These are phyloP conservation scores for Exserohilum rostratum DNA, from an alignment of 2,329 filamentous ascomycete genomes.

Conservation along the genomic window DNA sequence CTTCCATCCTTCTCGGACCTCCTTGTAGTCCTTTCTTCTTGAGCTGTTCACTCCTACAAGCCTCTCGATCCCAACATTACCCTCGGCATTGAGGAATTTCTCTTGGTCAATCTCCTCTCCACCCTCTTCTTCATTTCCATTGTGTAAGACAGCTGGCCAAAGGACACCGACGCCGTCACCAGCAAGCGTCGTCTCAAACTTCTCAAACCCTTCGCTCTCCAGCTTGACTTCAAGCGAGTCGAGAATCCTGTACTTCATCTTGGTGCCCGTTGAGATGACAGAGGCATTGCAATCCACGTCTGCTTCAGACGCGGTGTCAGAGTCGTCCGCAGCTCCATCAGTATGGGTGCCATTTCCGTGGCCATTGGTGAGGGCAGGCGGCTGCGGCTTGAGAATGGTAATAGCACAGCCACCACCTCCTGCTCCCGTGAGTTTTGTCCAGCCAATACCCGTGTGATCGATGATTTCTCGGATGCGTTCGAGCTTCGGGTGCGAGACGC, in stretches of 20 bases:
- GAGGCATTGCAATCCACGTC: constrained; percentile 36
- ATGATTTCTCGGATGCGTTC: constrained; percentile 86
- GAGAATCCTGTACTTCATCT: constrained; percentile 54
- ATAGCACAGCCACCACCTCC: constrained; percentile 97
- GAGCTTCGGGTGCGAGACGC: constrained; percentile 91
- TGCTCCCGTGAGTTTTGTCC: constrained; percentile 96
- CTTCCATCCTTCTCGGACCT: constrained; percentile 49
- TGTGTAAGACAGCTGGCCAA: constrained; percentile 89
- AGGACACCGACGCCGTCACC: constrained; percentile 94
- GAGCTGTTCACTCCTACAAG: constrained; percentile 73
- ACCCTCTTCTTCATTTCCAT: constrained; percentile 78
- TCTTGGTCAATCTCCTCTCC: constrained; percentile 94
- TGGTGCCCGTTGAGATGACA: constrained; percentile 41
- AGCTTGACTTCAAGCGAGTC: constrained; percentile 67
- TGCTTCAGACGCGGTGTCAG: constrained; percentile 32
- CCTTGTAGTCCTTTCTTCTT: constrained; percentile 31
- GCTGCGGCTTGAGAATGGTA: constrained; percentile 76
- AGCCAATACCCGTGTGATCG: constrained; percentile 87
- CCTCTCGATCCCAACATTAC: constrained; percentile 82
- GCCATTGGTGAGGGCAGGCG: constrained; percentile 53
- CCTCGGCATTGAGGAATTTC: constrained; percentile 82
- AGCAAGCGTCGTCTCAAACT: constrained; percentile 87
- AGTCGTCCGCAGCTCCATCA: constrained; percentile 31
- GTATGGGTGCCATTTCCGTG: constrained; percentile 32
- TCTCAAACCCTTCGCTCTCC: constrained; percentile 69